Evolutionary conservation across 306 rosid species (phyloP).

Genomic region (Argentina anserina): DNA sequence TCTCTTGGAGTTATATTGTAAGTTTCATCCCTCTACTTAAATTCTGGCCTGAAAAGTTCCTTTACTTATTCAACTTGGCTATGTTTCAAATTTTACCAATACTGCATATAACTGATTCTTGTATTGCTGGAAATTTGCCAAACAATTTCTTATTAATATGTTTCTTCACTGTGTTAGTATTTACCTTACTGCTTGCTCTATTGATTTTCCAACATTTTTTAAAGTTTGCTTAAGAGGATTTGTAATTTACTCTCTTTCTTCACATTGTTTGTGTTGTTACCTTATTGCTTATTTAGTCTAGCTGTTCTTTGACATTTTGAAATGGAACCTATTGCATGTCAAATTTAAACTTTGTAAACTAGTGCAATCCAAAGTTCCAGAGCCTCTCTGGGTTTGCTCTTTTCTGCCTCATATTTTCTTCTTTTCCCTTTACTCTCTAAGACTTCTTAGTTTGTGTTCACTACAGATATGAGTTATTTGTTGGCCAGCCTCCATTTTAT

Average conservation of each 20-base stretch:
- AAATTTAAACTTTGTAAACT: neutral
- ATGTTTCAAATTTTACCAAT: constrained; percentile 7
- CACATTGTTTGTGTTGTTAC: neutral
- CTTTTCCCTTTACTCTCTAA: constrained; percentile 19
- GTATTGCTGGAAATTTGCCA: neutral
- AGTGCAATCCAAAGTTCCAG: neutral
- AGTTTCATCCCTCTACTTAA: constrained; percentile 18
- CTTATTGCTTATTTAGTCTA: neutral
- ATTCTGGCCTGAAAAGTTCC: constrained; percentile 10
- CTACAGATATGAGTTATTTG: constrained; percentile 93
- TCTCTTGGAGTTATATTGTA: constrained; percentile 98
- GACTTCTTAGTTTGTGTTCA: constrained; percentile 23
- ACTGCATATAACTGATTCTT: constrained; percentile 15
- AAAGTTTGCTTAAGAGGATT: constrained; percentile 4
- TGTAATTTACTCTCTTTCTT: neutral
- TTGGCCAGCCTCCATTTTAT: constrained; percentile 98
- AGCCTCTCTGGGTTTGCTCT: neutral
- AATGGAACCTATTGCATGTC: neutral
- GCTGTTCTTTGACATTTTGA: neutral
- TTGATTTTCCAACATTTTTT: neutral
- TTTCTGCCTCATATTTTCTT: constrained; percentile 12
- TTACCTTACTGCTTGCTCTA: neutral
- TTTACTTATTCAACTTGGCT: constrained; percentile 5
- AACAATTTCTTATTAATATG: neutral
- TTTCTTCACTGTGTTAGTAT: neutral